Conservation (phyloP, 768 basidiomycete genomes). For the Tulasnella sp. region DNA sequence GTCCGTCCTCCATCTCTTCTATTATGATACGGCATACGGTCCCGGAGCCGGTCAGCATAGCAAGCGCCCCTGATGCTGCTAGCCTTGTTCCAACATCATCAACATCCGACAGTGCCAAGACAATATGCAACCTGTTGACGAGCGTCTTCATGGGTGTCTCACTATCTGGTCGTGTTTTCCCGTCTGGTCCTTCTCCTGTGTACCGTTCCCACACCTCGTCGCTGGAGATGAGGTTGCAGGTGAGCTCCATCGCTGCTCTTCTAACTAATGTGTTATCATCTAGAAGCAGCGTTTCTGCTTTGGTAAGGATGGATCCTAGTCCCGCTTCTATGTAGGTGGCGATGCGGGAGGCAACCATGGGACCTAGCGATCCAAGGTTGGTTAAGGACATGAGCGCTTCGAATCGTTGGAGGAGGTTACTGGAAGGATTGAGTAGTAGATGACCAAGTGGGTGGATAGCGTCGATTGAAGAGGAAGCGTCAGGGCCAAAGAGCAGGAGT, state of each 20-base stretch:
- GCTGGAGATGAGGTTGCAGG: conserved; percentile 81
- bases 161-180: conserved; percentile 28
- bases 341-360: conserved; percentile 55
- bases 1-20: conserved; percentile 53
- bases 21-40: conserved; percentile 50
- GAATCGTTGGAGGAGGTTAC: conserved; percentile 73
- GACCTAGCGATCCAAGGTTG: conserved; percentile 74
- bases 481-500: conserved; percentile 80
- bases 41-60: conserved; percentile 54
- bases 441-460: conserved; percentile 71
- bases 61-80: conserved; percentile 86
- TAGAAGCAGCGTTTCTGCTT: conserved; percentile 61
- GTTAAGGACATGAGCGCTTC: conserved; percentile 95
- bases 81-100: conserved; percentile 75
- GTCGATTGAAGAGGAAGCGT: conserved; percentile 64
- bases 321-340: conserved; percentile 35
- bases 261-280: conserved; percentile 77
- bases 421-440: conserved; percentile 56
- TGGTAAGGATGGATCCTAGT: conserved; percentile 41
- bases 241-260: conserved; percentile 78
- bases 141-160: conserved; percentile 23
- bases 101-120: conserved; percentile 77
- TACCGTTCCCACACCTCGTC: conserved; percentile 69
- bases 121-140: conserved; percentile 48
- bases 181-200: conserved; percentile 28